phyloP scores from a whole-genome alignment of 306 rosid genomes.

The Rosa lucieae region DNA sequence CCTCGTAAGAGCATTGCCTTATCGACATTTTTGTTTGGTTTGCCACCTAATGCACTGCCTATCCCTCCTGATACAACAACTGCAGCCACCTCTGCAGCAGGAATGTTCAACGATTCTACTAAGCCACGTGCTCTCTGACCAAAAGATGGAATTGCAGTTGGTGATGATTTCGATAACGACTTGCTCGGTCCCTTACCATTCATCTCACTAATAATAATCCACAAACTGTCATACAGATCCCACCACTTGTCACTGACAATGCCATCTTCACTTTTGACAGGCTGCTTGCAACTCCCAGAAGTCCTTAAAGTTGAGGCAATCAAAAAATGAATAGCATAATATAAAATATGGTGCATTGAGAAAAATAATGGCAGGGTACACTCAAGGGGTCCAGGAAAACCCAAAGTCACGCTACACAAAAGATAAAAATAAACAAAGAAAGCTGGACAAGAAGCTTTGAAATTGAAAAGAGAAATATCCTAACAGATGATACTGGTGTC shows the following conservation, averaged over 20 bases:
- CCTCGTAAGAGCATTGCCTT: constrained; percentile 96
- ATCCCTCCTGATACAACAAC: constrained; percentile 98
- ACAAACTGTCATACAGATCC: constrained; percentile 75
- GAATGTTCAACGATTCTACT: constrained; percentile 95
- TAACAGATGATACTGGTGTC: neutral
- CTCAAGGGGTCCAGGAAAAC: neutral
- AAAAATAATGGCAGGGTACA: neutral
- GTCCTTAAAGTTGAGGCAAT: constrained; percentile 39
- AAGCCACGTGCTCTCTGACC: constrained; percentile 99
- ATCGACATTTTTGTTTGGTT: constrained; percentile 77
- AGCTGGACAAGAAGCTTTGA: neutral
- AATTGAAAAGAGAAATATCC: neutral
- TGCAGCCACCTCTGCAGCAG: constrained; percentile 99
- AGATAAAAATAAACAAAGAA: neutral
- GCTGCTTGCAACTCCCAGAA: constrained; percentile 44
- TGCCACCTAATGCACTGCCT: constrained; percentile 82
- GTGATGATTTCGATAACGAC: constrained; percentile 59
- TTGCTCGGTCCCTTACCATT: constrained; percentile 81
- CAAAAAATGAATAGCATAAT: constrained; percentile 24
- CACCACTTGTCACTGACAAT: constrained; percentile 78
- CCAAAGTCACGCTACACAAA: neutral
- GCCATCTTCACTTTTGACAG: constrained; percentile 45
- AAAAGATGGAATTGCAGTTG: constrained; percentile 67
- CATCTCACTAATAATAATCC: constrained; percentile 77
- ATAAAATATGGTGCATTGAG: neutral